Percentiles rank a stretch among this genome's conserved stretches.
Conservation (phyloP, 305 asterid genomes). For the Plantago rigida region DNA sequence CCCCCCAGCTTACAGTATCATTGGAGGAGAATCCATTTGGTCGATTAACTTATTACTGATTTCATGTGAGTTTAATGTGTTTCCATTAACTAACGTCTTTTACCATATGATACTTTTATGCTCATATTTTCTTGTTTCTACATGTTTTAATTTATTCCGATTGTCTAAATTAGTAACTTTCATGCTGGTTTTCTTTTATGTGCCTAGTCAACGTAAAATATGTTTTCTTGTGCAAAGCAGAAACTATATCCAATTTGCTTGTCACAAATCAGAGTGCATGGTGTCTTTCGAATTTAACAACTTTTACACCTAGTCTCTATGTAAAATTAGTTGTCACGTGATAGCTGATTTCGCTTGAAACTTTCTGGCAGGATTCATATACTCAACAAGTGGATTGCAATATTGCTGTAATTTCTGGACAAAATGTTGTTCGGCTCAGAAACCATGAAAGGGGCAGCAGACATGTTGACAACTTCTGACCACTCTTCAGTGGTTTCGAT, state of each 20-base stretch:
- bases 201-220: too few relatives aligned
- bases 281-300: not conserved
- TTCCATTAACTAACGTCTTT: not conserved
- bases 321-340: slow-evolving; percentile 20
- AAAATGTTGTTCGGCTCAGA: slow-evolving; percentile 34
- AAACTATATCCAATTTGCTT: too few relatives aligned
- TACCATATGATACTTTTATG: not conserved
- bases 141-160: not conserved
- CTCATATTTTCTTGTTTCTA: not conserved
- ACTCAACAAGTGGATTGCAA: slow-evolving; percentile 12
- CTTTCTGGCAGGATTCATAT: slow-evolving; percentile 4
- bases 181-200: too few relatives aligned
- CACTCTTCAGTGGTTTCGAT: slow-evolving; percentile 61
- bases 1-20: too few relatives aligned
- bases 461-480: slow-evolving; percentile 47
- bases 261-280: too few relatives aligned
- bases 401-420: slow-evolving; percentile 20
- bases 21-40: not conserved
- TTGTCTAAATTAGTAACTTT: not conserved
- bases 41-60: not conserved
- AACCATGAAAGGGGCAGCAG: slow-evolving; percentile 25
- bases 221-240: too few relatives aligned
- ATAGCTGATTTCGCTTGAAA: slow-evolving; percentile 22
- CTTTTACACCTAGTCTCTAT: not conserved
- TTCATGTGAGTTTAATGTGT: not conserved